Evolutionary conservation across 371 early-diverging fungal species (phyloP).

Genomic region (Mucor piriformis): DNA sequence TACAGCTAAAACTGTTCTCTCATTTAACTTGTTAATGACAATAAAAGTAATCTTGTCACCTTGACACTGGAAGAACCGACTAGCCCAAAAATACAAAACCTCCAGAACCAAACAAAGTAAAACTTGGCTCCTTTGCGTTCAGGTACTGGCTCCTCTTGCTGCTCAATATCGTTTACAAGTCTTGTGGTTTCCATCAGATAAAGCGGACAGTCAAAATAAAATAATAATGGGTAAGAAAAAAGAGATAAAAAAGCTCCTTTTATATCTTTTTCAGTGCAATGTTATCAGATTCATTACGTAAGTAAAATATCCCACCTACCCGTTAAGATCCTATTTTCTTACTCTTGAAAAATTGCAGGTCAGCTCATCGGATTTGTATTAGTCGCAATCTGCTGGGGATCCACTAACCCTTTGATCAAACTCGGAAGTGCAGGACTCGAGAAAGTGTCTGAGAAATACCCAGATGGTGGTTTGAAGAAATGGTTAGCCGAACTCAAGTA

Average conservation of each 20-base stretch:
- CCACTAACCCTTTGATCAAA: conserved; percentile 95
- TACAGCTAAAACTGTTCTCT: too few species aligned
- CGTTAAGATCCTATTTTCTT: not conserved
- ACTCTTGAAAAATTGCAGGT: conserved; percentile 4
- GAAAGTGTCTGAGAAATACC: conserved; percentile 49
- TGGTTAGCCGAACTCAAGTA: conserved; percentile 73
- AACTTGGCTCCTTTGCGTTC: conserved; percentile 9
- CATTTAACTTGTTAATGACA: conserved; percentile 1
- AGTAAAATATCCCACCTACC: too few species aligned
- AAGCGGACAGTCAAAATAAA: not conserved
- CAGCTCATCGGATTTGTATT: conserved; percentile 34
- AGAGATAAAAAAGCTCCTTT: not conserved
- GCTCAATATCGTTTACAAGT: not conserved
- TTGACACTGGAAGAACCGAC: conserved; percentile 48
- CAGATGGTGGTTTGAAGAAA: conserved; percentile 55
- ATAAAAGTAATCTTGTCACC: conserved; percentile 26
- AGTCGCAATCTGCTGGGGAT: conserved; percentile 93
- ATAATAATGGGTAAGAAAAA: not conserved
- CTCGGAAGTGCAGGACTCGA: conserved; percentile 83
- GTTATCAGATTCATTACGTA: conserved; percentile 1
- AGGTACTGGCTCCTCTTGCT: not conserved
- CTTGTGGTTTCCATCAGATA: not conserved
- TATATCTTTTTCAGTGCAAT: not conserved
- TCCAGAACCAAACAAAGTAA: conserved; percentile 36
- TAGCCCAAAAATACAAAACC: conserved; percentile 41